phyloP scores from a whole-genome alignment of 208 protist genomes.

The Tritrichomonas foetus region DNA sequence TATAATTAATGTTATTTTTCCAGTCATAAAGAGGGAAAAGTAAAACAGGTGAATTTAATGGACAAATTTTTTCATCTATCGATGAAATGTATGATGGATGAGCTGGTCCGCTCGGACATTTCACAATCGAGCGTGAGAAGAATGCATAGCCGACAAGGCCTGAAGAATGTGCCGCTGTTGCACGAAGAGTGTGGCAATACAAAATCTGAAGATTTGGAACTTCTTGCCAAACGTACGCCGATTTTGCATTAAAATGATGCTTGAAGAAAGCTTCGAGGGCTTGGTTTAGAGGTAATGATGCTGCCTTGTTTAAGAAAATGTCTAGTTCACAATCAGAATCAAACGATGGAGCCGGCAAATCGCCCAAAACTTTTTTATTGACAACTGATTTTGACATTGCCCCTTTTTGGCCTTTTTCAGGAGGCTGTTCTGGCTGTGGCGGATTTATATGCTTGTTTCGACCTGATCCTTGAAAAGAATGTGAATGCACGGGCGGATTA shows the following conservation, averaged over 20 bases:
- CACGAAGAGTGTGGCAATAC: neutral
- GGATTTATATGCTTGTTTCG: no score
- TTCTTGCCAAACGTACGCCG: neutral
- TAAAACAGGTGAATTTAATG: neutral
- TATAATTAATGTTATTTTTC: neutral
- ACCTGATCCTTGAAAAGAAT: no score
- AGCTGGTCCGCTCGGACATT: no score
- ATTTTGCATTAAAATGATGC: neutral
- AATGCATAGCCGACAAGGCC: slow-evolving; percentile 3
- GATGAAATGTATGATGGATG: neutral
- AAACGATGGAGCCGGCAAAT: no score
- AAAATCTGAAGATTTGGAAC: neutral
- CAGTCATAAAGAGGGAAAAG: neutral
- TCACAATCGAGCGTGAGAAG: neutral
- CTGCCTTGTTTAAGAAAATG: neutral
- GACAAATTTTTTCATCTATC: neutral
- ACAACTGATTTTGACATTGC: no score
- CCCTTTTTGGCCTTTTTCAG: no score
- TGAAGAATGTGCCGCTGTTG: neutral
- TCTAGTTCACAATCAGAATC: neutral
- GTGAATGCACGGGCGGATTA: no score
- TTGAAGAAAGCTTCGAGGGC: neutral
- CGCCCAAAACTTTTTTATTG: no score
- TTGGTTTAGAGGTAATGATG: neutral
- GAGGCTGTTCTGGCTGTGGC: no score